Base-by-base conservation (phyloP, 2,329 filamentous ascomycete genomes). In the Ceratocystis albifundus region DNA sequence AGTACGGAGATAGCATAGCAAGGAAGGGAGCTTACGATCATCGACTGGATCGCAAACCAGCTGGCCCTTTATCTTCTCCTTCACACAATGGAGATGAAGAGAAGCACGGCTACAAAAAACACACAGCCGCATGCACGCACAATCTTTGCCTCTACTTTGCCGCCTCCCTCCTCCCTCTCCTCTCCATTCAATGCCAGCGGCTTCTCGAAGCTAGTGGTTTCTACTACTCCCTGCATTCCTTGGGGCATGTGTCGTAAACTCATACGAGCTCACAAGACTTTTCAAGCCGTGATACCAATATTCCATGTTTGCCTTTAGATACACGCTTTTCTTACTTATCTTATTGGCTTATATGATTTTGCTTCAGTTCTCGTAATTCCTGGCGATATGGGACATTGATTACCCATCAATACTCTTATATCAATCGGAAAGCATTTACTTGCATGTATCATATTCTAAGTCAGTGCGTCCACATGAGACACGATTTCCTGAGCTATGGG, bases 191-290 rank as follows among this genome's bases (percentile, higher is more conserved):
- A 57, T 57, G 8, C 53, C 53, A 57, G 25, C 25, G 10, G 25
- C 25, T 57, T 57, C 53, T 57, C 53, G 53, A 57, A 57, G 53
- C 53, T 57, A 57, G 53, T 57, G 53, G 53, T 57, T 57, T 57
- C 53, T 30, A 28, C 53, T 57, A 8, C 22, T 28, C 53, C 53
- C 30, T 57, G 53, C 22, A 57, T 57, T 57, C 53, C 22, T 5
- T 57, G n/a, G n/a, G 22, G 5, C 22, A 2, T n/a, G 22, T 22
- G 15, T 28, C 30, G 22, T 30, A 8, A 57, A 25, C 53, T 30
- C 30, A 12, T 15, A 57, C 25, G 3, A 10, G 20, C 22, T 57
- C 22, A 17, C 12, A 28, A 30, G 22, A 30, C 25, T 32, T 7
- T 17, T n/a, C 2, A 28, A 30, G 12, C 15, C 53, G 30, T n/a